phyloP scores from a whole-genome alignment of 148 eudicot genomes.

The Amaranthus cruentus region DNA sequence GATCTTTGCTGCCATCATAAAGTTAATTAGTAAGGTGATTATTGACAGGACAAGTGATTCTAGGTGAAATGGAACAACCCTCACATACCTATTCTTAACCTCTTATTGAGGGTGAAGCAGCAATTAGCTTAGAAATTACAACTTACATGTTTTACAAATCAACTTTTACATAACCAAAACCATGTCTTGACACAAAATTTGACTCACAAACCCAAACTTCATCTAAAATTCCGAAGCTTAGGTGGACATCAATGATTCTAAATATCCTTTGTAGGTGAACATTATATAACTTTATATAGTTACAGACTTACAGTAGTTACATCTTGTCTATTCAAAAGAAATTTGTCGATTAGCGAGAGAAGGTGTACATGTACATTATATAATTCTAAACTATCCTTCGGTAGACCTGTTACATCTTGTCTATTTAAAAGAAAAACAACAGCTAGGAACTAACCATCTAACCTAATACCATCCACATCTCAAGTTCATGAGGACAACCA shows the following conservation, averaged over 20 bases:
- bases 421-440: background rate
- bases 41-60: background rate
- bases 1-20: background rate
- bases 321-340: too few relatives aligned
- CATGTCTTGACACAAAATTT: background rate
- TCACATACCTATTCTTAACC: background rate
- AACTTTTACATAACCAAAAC: background rate
- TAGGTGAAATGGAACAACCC: background rate
- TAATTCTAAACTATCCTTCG: too few relatives aligned
- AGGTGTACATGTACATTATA: too few relatives aligned
- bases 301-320: too few relatives aligned
- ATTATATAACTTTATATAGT: too few relatives aligned
- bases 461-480: too few relatives aligned
- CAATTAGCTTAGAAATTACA: background rate
- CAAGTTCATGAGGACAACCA: too few relatives aligned
- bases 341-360: too few relatives aligned
- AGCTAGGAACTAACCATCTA: background rate
- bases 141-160: background rate
- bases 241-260: too few relatives aligned
- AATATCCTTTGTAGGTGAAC: too few relatives aligned
- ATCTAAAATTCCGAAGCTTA: background rate
- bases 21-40: background rate
- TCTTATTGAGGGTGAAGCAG: background rate
- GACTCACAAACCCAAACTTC: background rate
- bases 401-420: background rate